A percentile compares a stretch with the other conserved stretches of the same genome.
Evolutionary conservation across 257 asterid genomes (phyloP).

Genomic region (Salvia miltiorrhiza): DNA sequence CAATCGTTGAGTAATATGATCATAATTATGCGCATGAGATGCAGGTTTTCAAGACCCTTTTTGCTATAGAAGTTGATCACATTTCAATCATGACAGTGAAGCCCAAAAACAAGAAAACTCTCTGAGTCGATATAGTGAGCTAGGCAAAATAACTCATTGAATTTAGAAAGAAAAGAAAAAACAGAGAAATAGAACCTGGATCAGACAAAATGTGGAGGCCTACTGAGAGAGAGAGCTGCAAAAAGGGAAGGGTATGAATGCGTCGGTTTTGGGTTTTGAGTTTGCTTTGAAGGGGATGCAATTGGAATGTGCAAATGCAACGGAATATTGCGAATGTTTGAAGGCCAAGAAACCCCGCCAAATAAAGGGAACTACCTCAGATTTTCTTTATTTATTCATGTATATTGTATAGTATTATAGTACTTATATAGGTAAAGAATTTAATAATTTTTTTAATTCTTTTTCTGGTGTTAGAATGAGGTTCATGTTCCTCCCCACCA

Average conservation of each 20-base stretch:
- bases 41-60: not conserved
- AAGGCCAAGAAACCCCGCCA: constrained; percentile 33
- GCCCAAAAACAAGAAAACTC: not conserved
- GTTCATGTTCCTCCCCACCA: no score
- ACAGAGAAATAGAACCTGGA: not conserved
- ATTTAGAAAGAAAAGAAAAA: not conserved
- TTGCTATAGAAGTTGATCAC: not conserved
- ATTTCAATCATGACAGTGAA: not conserved
- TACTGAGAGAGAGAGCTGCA: not conserved
- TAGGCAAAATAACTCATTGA: not conserved
- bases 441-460: no score
- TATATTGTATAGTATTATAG: no score
- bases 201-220: not conserved
- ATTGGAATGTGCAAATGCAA: no score
- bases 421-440: no score
- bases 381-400: no score
- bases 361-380: no score
- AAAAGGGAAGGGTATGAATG: constrained; percentile 15
- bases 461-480: no score
- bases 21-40: not conserved
- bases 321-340: constrained; percentile 41
- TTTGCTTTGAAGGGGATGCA: no score
- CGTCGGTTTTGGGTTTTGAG: not conserved
- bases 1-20: not conserved
- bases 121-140: not conserved